Evolutionary conservation across 805 yeast species (phyloP).

Genomic region (Yarrowia divulgata): DNA sequence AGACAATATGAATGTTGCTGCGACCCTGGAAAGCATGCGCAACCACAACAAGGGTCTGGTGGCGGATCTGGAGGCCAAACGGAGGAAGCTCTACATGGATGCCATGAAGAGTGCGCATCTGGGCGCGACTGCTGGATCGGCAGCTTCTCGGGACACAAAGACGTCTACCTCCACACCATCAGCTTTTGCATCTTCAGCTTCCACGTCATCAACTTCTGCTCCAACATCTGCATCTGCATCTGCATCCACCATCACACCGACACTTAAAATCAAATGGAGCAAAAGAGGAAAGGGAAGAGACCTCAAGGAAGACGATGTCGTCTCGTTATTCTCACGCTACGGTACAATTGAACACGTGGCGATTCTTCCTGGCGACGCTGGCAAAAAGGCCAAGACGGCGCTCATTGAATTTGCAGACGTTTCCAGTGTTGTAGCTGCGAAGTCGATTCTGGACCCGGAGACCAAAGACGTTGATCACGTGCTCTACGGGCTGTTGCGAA

Average conservation of each 20-base stretch:
- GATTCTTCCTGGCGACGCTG: slow-evolving; percentile 23
- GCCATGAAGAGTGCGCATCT: slow-evolving; percentile 25
- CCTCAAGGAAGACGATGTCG: slow-evolving; percentile 24
- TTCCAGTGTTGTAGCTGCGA: slow-evolving; percentile 29
- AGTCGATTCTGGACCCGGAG: slow-evolving; percentile 21
- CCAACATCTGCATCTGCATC: background rate
- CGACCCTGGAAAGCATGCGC: slow-evolving; percentile 38
- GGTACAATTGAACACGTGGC: slow-evolving; percentile 37
- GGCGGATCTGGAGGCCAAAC: slow-evolving; percentile 40
- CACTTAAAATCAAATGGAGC: slow-evolving; percentile 25
- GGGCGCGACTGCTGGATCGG: no score
- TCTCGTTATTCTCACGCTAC: slow-evolving; percentile 17
- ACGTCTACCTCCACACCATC: background rate
- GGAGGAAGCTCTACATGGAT: slow-evolving; percentile 41
- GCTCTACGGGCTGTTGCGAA: background rate
- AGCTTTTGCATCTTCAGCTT: background rate
- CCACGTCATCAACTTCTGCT: background rate
- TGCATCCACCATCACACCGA: background rate
- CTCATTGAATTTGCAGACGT: slow-evolving; percentile 35
- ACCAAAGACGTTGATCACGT: slow-evolving; percentile 15
- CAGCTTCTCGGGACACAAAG: background rate
- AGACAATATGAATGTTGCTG: background rate
- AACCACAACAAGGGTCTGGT: slow-evolving; percentile 40
- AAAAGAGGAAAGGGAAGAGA: slow-evolving; percentile 17
- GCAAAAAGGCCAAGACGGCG: slow-evolving; percentile 30